Conservation (phyloP, 169 alveolate species). For the Eimeria falciformis region DNA sequence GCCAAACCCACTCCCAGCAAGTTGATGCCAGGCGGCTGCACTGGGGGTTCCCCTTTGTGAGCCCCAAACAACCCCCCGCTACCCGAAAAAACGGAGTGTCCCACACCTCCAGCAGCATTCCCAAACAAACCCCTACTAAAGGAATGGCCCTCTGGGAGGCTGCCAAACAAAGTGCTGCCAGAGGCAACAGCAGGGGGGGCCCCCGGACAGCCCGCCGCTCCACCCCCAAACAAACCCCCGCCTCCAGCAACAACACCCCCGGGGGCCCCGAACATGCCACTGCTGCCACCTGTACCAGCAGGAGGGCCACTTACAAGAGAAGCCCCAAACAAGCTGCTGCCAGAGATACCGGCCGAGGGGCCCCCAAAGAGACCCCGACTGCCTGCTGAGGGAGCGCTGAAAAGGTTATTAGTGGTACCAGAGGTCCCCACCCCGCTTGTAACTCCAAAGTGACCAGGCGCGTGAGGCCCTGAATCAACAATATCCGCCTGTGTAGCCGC, state of each 20-base stretch:
- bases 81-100: too few relatives aligned
- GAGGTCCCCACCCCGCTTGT: neutral
- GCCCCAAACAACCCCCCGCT: too few relatives aligned
- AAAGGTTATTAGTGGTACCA: neutral
- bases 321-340: neutral
- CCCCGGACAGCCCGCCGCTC: neutral
- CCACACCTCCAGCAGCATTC: neutral
- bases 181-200: neutral
- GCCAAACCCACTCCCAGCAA: too few relatives aligned
- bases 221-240: neutral
- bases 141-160: neutral
- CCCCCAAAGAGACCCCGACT: neutral
- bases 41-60: too few relatives aligned
- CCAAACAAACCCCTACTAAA: neutral
- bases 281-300: neutral
- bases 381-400: neutral
- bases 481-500: neutral
- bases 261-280: neutral
- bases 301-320: conserved; percentile 23
- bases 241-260: neutral
- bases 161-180: neutral
- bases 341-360: neutral
- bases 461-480: too few relatives aligned
- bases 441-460: conserved; percentile 19
- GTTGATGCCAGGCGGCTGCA: too few relatives aligned